Base-by-base conservation (phyloP, 169 alveolate genomes). In the Hepatocystis sp. region DNA sequence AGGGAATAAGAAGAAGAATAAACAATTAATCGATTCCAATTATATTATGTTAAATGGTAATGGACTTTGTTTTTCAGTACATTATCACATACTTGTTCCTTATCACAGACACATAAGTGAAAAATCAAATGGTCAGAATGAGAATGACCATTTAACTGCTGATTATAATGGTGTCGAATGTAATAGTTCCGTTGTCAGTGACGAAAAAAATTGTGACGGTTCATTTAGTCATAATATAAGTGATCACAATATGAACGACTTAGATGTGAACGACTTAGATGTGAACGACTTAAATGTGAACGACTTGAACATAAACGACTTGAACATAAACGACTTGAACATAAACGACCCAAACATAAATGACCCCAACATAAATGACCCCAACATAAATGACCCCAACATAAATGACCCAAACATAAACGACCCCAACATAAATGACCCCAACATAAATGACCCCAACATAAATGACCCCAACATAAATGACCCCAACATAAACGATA, bases 31-130 rank as follows among this genome's bases (percentile, higher is more conserved):
- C 5, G 47, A 36, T 36, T 36, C 21, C 23, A 81, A 81, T 66
- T 81, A 81, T 42, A 63, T 81, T 23, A 51, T 81, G 4, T 66
- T 81, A 56, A 60, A 81, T 42, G 89, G 89, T 0, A 81, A 63
- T 21, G 89, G 89, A 30, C 65, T 81, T 39, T 81, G 68, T 46
- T 81, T 81, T 81, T 81, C 89, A 30, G 68, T 67, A 2, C 23
- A 81, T 52, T 81, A 60, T 51, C 55, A 81, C 63, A 23, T 81
- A 39, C 36, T 81, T 28, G 89, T 81, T 39, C 89, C 89, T 4
- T 39, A 63, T 55, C 67, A 81, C 30, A 60, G 84, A 42, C 55
- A 40, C 11, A 44, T 63, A 32, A 53, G 56, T 7, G 47, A 36
- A 36, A 36, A 36, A 36, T 7, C 5, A 36, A 36, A 36, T 7